Evolutionary conservation across 495 filamentous ascomycete genomes (phyloP).

Genomic region (Penicillium soppii): DNA sequence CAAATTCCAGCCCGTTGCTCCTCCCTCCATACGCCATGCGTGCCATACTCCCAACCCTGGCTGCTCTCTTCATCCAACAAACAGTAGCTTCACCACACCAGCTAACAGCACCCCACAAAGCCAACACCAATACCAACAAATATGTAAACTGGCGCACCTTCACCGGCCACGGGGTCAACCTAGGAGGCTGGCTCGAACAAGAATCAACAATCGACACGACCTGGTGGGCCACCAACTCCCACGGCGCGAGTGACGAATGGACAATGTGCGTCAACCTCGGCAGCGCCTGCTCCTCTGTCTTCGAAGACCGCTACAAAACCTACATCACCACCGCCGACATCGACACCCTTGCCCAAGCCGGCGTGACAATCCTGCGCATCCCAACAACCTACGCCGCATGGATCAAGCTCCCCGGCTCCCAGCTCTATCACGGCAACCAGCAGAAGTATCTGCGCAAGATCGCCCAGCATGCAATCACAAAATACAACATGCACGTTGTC

Average conservation of each 20-base stretch:
- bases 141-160: constrained; percentile 30
- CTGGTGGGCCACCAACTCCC: constrained; percentile 25
- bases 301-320: constrained; percentile 30
- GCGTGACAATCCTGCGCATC: constrained; percentile 30
- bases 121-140: background rate
- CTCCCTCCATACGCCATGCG: background rate
- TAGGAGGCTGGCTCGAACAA: constrained; percentile 36
- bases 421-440: constrained; percentile 30
- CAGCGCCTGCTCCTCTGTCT: constrained; percentile 16
- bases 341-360: constrained; percentile 23
- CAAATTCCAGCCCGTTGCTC: background rate
- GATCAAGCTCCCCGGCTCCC: constrained; percentile 29
- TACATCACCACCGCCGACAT: constrained; percentile 30
- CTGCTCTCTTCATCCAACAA: background rate
- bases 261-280: constrained; percentile 27
- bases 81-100: background rate
- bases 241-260: constrained; percentile 31
- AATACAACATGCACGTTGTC: constrained; percentile 32
- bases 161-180: constrained; percentile 28
- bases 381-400: constrained; percentile 29
- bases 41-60: background rate
- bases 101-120: background rate
- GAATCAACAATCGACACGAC: constrained; percentile 31
- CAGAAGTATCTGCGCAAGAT: constrained; percentile 25
- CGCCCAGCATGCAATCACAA: constrained; percentile 26